Evolutionary conservation across 2,329 filamentous ascomycete genomes (phyloP), one percentile per base, ranked within the genome.

Genomic region (Phialophora chinensis): DNA sequence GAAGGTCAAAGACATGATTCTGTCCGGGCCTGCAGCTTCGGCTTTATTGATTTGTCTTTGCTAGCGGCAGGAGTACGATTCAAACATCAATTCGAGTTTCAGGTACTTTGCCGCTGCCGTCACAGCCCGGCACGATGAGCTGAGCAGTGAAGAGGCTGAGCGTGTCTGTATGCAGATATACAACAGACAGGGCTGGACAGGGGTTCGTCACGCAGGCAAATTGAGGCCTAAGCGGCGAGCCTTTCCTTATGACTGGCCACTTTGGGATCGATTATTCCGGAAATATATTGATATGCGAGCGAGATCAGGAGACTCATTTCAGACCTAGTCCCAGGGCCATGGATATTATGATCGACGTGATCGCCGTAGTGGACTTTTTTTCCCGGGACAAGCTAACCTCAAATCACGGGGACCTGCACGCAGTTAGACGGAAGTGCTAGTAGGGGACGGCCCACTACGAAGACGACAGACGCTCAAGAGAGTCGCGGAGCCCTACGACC

Each of bases 321-420:
- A 42, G 47, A 17, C 23, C 23, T 49, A 55, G 20, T 25, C 49
- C 49, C 20, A 53, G 8, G 27, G 23, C 20, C 20, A 53, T 29
- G 42, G 44, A 62, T 49, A 42, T 38, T 50, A 58, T 66, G 66
- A 68, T 68, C 66, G 66, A 64, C 66, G 31, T 59, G 66, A 68
- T 68, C 66, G 42, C 63, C 66, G 38, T 60, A 65, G 61, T 58
- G 63, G 63, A 42, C 63, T 29, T 29, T 53, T 29, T 52, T 35
- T 31, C 33, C 62, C 66, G 62, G 66, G 50, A 54, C 57, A 50
- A 20, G 57, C 57, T 60, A 60, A 60, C 57, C 31, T 2, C 49
- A 31, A 44, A n/a, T 44, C 38, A 17, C 17, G 17, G 38, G 38
- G 14, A 20, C 38, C 38, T 44, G 17, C 17, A 44, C 38, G 38